Percentiles rank a stretch among this genome's conserved stretches.
These are phyloP conservation scores for Backusella sp. DNA, from an alignment of 192 early-diverging fungal species.

Conservation along the genomic window DNA sequence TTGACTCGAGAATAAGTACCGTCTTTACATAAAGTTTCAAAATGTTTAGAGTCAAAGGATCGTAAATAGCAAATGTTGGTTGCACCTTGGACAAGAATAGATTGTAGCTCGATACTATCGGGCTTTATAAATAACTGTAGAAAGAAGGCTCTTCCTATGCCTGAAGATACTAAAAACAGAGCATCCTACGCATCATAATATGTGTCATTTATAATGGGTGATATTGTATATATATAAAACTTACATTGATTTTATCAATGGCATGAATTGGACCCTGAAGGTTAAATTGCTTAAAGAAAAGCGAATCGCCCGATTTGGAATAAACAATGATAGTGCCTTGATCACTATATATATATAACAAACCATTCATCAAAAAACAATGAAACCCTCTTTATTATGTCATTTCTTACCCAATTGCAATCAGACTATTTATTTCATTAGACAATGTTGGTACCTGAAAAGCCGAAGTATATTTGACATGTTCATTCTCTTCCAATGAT, in stretches of 20 bases:
- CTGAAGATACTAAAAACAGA: conserved; percentile 2
- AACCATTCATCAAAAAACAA: neutral
- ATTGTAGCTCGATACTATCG: neutral
- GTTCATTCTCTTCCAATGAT: neutral
- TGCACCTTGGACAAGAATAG: neutral
- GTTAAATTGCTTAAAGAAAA: conserved; percentile 7
- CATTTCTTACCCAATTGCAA: conserved; percentile 5
- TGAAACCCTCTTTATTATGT: neutral
- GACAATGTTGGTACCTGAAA: neutral
- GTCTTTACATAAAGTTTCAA: neutral
- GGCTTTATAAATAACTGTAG: neutral
- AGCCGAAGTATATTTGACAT: neutral
- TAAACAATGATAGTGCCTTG: conserved; percentile 5
- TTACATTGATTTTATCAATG: neutral
- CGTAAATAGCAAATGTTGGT: neutral
- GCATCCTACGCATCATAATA: neutral
- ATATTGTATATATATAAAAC: neutral
- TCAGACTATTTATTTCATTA: neutral
- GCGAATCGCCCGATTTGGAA: neutral
- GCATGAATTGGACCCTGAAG: conserved; percentile 4
- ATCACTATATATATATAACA: neutral
- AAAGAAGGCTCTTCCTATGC: neutral
- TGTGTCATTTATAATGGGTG: too few relatives aligned
- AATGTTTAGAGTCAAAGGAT: neutral
- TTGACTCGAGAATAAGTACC: neutral